Evolutionary conservation across 371 early-diverging fungal species (phyloP), one percentile per base, ranked within the genome.

Genomic region (Apophysomyces variabilis): DNA sequence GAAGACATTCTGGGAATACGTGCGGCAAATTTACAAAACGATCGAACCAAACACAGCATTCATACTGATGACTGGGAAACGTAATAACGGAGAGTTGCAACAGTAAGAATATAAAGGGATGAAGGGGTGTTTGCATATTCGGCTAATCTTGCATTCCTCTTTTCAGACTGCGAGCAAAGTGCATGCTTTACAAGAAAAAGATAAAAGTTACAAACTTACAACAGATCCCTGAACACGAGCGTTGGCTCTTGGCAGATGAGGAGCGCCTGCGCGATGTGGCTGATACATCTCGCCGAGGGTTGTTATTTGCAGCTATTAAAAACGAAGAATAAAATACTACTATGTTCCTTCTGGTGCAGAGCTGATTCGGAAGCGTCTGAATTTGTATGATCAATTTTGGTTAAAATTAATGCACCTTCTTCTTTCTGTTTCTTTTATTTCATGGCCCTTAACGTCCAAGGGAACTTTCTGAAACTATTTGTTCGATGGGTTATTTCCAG

Each of bases 161-260:
- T 21, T 62, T 26, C 58, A 74, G 76, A 12, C 57, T 72, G 45
- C 50, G 76, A 50, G 67, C 72, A 38, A 75, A 75, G 16, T 65
- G 73, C 1, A 41, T 60, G 9, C 50, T 54, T 36, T 75, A 63
- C 59, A 75, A 72, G 57, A 69, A 69, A 50, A 69, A 66, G 14
- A 35, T 72, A 35, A 71, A 71, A 16, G 39, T 36, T 5, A 45
- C 57, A 16, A 67, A 67, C 7, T 57, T 77, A 16, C 66, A 69
- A 5, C 66, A 67, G 14, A 74, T 77, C 38, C 72, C 77, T 6
- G 61, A 67, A 37, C 68, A 71, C 38, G 70, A 77, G 21, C 67
- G 74, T 5, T 77, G 77, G 77, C 66, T 61, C 37, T 54, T 66
- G 44, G 70, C 68, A 18, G 74, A 76, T 46, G 77, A 76, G 35